Base-by-base conservation (phyloP, 2,329 filamentous ascomycete genomes). In the Chrysoporthe cubensis region DNA sequence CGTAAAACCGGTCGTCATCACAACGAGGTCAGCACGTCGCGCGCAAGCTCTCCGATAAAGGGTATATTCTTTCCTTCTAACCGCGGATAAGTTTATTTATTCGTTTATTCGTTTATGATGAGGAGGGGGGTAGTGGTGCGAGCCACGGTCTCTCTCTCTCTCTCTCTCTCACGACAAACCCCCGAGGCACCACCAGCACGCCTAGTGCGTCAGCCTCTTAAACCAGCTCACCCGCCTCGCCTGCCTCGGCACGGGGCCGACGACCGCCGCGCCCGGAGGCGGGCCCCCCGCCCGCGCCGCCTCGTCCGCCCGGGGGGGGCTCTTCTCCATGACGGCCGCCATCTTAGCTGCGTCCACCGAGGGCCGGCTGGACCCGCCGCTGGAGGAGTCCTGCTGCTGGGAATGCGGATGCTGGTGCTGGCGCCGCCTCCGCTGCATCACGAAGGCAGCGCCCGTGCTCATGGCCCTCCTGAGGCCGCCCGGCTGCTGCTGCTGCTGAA, bases 361-460 rank as follows among this genome's bases (percentile, higher is more conserved):
- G 8, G 42, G 48, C 43, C 57, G 42, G 18, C 57, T 56, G 26
- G 6, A 32, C 40, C 50, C 58, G 2, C 60, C n/a, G 2, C 60
- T 18, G 6, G 63, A 56, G 16, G 59, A 57, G 57, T 75, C 71
- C 42, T 70, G 67, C 60, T 26, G 26, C 26, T 26, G 26, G 26
- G 26, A 26, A 26, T 26, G 26, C 26, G 26, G 26, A 26, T 26
- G 26, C 2, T 26, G 26, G 26, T 26, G 26, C 26, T 26, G 26
- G 26, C 74, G 71, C 46, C 75, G 74, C n/a, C 76, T 77, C 34
- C 77, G 77, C 66, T 82, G 80, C 75, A 84, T 79, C 75, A 84
- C 79, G 64, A 82, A 84, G 4, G 81, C 80, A 1, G 81, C 80
- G 0, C 84, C 83, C 0, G 80, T 81, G 54, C 83, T 85, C 3